Conservation (phyloP, 352 stramenopile genomes). For the Phytophthora sansomeana region DNA sequence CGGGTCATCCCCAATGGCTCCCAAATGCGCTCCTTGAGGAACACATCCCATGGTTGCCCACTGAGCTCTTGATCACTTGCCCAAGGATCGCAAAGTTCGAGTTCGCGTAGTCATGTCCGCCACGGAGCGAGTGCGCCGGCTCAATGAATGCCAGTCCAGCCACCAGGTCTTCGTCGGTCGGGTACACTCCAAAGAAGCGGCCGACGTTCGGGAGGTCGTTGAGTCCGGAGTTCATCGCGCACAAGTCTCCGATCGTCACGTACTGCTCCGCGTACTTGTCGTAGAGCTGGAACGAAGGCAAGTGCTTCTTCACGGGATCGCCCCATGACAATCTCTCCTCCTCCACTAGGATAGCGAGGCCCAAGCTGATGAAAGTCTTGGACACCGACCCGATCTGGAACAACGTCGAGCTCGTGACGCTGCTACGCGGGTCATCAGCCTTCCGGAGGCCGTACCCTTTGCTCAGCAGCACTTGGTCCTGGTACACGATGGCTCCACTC, state of each 20-base stretch:
- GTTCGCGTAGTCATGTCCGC: constrained; percentile 68
- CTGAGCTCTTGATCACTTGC: constrained; percentile 62
- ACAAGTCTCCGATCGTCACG: constrained; percentile 59
- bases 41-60: constrained; percentile 57
- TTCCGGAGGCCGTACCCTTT: constrained; percentile 51
- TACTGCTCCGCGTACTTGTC: constrained; percentile 69
- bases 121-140: constrained; percentile 52
- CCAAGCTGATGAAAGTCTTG: constrained; percentile 70
- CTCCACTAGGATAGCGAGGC: constrained; percentile 56
- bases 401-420: constrained; percentile 51
- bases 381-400: constrained; percentile 78
- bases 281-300: constrained; percentile 56
- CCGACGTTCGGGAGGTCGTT: constrained; percentile 35
- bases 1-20: constrained; percentile 64
- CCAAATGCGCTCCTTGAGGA: constrained; percentile 59
- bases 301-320: constrained; percentile 63
- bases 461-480: constrained; percentile 54
- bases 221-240: constrained; percentile 70
- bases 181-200: constrained; percentile 45
- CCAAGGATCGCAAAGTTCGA: constrained; percentile 71
- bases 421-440: constrained; percentile 39
- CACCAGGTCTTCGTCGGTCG: constrained; percentile 48
- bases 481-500: constrained; percentile 57
- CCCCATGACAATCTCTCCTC: constrained; percentile 60
- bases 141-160: constrained; percentile 45